Percentiles rank a stretch among this genome's conserved stretches.
Conservation (phyloP, 202 grass and related monocot genomes). For the Dendrocalamus latiflorus region DNA sequence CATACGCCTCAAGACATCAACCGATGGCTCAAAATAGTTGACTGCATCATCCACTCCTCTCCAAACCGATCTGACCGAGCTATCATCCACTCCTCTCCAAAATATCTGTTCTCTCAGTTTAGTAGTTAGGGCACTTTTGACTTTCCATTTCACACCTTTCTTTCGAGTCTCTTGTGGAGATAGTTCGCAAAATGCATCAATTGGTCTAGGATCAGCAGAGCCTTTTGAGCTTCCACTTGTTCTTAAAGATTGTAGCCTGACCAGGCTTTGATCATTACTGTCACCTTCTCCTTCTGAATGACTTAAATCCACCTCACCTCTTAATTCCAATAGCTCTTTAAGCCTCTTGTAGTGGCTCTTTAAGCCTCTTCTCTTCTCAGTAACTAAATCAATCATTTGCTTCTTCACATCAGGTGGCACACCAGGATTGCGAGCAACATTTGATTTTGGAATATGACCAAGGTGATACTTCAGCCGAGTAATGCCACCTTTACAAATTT, state of each 20-base stretch:
- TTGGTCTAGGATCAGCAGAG: not conserved
- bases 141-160: not conserved
- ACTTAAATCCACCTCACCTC: not conserved
- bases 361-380: not conserved
- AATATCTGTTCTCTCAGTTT: not conserved
- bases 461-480: not conserved
- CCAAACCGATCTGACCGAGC: not conserved
- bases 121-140: not conserved
- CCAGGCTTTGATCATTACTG: not conserved
- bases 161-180: not conserved
- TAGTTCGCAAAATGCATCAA: not conserved
- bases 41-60: not conserved
- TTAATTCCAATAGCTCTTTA: not conserved
- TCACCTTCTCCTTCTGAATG: not conserved
- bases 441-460: not conserved
- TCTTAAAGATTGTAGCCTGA: not conserved
- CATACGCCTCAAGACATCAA: not conserved
- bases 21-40: not conserved
- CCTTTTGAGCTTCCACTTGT: not conserved
- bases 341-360: not conserved
- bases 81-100: not conserved
- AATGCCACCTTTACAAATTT: not conserved
- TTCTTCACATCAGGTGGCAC: not conserved
- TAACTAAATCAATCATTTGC: not conserved
- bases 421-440: not conserved